These are phyloP conservation scores for Aspergillus homomorphus DNA, from an alignment of 495 filamentous ascomycete genomes.

Conservation along the genomic window DNA sequence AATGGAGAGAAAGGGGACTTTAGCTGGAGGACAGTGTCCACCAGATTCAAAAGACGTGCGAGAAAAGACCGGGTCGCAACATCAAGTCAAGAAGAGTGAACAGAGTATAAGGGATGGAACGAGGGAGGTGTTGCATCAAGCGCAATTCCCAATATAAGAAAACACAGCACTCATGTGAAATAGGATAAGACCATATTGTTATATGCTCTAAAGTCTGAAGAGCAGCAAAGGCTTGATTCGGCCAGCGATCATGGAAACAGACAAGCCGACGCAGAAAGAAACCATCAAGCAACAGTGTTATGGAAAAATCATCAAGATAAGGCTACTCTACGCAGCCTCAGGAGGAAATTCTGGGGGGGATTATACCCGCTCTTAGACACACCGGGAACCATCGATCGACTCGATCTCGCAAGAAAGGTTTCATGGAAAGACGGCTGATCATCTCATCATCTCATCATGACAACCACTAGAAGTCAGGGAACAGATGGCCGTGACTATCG, in stretches of 20 bases:
- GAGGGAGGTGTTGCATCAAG: background rate
- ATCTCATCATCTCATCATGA: constrained; percentile 42
- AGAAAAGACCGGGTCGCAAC: constrained; percentile 1
- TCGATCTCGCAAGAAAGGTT: constrained; percentile 8
- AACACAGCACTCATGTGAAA: background rate
- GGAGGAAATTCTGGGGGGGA: background rate
- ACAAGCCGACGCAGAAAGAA: constrained; percentile 8
- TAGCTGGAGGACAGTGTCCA: background rate
- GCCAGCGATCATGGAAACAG: constrained; percentile 22
- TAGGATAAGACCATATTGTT: constrained; percentile 1
- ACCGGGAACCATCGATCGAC: background rate
- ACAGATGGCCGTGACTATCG: constrained; percentile 64
- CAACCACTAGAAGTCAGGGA: constrained; percentile 63
- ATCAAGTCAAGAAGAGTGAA: background rate
- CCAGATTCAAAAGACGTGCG: background rate
- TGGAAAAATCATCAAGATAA: background rate
- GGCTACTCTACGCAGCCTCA: background rate
- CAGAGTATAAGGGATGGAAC: background rate
- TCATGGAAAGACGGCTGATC: constrained; percentile 27
- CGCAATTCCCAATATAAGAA: constrained; percentile 3
- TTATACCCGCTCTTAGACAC: background rate
- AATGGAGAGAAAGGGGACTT: background rate
- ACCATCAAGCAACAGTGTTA: constrained; percentile 1
- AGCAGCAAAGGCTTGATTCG: constrained; percentile 15
- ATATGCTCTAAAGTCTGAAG: constrained; percentile 11